Evolutionary conservation across 1,284 basidiomycete genomes (phyloP), one percentile per base, ranked within the genome.

Genomic region (Ganoderma boninense): DNA sequence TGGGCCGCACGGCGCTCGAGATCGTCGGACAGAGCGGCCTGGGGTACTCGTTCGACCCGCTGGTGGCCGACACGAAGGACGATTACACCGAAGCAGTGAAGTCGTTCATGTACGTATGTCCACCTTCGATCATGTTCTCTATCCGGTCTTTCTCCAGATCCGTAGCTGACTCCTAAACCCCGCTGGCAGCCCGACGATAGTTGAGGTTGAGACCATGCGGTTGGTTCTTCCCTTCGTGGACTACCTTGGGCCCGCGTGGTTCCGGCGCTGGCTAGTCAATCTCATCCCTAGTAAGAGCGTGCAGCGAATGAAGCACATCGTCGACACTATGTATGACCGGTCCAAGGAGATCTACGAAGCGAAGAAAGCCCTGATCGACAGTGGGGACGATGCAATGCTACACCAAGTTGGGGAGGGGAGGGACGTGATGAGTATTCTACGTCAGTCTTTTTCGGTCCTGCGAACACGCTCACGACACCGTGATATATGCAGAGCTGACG

Each of bases 351-450:
- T 88, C 4, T 82, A 81, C 32, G 71, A 82, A 42, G 75, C 74
- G 32, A 88, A 85, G 77, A 82, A 73, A 35, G 73, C 74, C 6
- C 70, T 71, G 1, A 70, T 79, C 8, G 64, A 62, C 35, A 62
- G 62, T 20, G 76, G 76, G 0, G 77, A 78, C 40, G 74, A 69
- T 18, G 69, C 65, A 13, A 69, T 74, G 18, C 59, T 66, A 26
- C 64, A 70, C 38, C 79, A 83, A 64, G 75, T 84, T 43, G 80
- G 77, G 5, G 74, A 80, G 64, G 84, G 82, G 6, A 84, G 82
- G 70, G 86, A 87, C 72, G 77, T 86, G 60, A 81, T 86, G 71
- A 85, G 84, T 65, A 79, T 86, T n/a, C 67, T 80, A 0, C 67
- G 80, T 87, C 40, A 11, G 64, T 63, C 2, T 32, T 44, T 46